A percentile compares a stretch with the other conserved stretches of the same genome.
Conservation (phyloP, 2,329 filamentous ascomycete species). For the Venturia aucupariae region DNA sequence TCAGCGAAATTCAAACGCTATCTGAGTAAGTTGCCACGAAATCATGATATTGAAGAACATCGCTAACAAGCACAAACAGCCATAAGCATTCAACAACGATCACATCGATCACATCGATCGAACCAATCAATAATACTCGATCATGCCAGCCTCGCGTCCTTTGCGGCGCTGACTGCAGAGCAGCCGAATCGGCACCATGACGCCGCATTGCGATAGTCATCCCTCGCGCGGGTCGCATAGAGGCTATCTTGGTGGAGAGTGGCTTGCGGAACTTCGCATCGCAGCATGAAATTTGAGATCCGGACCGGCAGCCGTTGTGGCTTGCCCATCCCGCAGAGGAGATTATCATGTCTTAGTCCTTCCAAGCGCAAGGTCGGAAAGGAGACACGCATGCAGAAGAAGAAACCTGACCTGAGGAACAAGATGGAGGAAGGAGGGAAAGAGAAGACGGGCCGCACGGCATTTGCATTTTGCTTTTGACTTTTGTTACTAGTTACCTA, state of each 20-base stretch:
- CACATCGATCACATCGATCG: neutral
- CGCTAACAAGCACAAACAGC: neutral
- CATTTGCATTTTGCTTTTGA: neutral
- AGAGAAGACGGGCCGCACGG: neutral
- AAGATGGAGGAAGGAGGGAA: neutral
- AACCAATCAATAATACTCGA: neutral
- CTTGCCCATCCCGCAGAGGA: neutral
- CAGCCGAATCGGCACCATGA: neutral
- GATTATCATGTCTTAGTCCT: neutral
- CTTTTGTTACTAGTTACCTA: neutral
- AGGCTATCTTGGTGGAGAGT: neutral
- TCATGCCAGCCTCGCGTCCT: neutral
- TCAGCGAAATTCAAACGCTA: neutral
- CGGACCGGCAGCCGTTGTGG: neutral
- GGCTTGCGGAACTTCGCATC: neutral
- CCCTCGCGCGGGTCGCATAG: neutral
- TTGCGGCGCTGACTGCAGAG: neutral
- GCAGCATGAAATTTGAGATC: neutral
- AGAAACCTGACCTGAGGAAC: neutral
- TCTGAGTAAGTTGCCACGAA: constrained; percentile 5
- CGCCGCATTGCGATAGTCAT: neutral
- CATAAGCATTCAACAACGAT: neutral
- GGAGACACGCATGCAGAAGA: neutral
- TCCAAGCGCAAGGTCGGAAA: neutral
- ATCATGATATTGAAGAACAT: neutral